These are phyloP conservation scores for Aspergillus hiratsukae DNA, from an alignment of 2,329 filamentous ascomycete species.

Conservation along the genomic window DNA sequence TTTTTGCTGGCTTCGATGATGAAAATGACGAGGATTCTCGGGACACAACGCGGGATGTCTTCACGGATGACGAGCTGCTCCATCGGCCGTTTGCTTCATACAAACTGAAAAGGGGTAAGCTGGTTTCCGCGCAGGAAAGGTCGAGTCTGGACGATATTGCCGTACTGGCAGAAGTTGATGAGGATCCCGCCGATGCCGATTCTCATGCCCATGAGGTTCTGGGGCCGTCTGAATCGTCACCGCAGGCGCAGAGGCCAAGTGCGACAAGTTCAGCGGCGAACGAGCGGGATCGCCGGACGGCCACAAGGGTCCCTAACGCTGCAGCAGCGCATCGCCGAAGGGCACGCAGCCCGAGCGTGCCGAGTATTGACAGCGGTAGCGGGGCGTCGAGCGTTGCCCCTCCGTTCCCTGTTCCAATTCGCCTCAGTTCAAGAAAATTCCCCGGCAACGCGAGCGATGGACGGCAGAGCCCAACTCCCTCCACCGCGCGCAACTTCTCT, in stretches of 20 bases:
- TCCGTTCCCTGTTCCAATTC: conserved; percentile 85
- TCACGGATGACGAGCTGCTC: conserved; percentile 43
- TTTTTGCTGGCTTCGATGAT: conserved; percentile 81
- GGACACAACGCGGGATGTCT: conserved; percentile 27
- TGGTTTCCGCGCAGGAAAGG: conserved; percentile 34
- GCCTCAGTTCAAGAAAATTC: conserved; percentile 78
- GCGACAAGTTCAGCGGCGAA: conserved; percentile 34
- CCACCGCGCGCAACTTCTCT: conserved; percentile 51
- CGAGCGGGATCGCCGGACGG: conserved; percentile 66
- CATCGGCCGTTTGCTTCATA: conserved; percentile 43
- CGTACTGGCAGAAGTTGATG: conserved; percentile 34
- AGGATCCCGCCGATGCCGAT: conserved; percentile 31
- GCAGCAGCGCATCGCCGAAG: conserved; percentile 66
- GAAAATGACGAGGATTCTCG: conserved; percentile 50
- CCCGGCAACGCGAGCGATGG: conserved; percentile 68
- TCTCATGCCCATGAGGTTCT: conserved; percentile 19
- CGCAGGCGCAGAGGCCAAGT: conserved; percentile 31
- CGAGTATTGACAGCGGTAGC: conserved; percentile 39
- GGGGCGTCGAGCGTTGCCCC: conserved; percentile 48
- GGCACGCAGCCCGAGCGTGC: conserved; percentile 47
- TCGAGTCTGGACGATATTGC: conserved; percentile 28
- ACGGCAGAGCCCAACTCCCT: conserved; percentile 68
- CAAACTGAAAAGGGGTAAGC: conserved; percentile 38
- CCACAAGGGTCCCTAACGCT: conserved; percentile 75
- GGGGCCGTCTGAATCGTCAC: conserved; percentile 6